Base-by-base conservation (phyloP, 805 yeast species). In the Ogataea nonfermentans region DNA sequence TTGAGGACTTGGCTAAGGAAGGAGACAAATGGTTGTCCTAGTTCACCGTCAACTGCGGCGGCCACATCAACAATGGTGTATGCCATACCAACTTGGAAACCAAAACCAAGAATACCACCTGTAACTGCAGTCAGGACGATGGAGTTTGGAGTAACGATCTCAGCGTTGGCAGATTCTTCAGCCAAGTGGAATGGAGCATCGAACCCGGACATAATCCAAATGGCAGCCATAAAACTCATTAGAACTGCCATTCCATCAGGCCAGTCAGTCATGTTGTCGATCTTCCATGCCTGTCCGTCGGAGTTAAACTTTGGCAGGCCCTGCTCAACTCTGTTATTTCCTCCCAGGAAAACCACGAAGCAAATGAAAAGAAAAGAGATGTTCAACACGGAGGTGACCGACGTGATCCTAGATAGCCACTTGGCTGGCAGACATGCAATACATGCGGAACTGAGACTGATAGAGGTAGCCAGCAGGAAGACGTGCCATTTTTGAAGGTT, bases 201-300 rank as follows among this genome's bases (percentile, higher is more conserved):
- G 54, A 79, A 83, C 16, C 87, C 88, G 31, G 82, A 73, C 86
- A 82, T 80, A 26, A 82, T 76, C 83, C 83, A 78, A 42, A 77
- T 74, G 25, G 73, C 80, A n/a, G 82, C 79, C 53, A 76, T 56
- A 59, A 78, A 78, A 4, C 78, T 66, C 69, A 76, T 67, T 41
- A 80, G 58, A 52, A 76, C 65, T 19, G 81, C 71, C 35, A 79
- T 66, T 40, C 85, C 85, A 35, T 68, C 67, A n/a, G 83, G 81
- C 69, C 74, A 80, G 13, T 77, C 83, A 8, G 85, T 77, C 46
- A 68, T 72, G 57, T 79, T 79, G 30, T 66, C 57, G 39, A 77
- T 66, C 8, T 65, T 62, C 84, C 84, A 79, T 2, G 81, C 83
- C 11, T 50, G 49, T 4, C 65, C 42, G 51, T 69, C 72, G 25